These are phyloP conservation scores for Fraxinus greggii DNA, from an alignment of 305 asterid species.

Conservation along the genomic window DNA sequence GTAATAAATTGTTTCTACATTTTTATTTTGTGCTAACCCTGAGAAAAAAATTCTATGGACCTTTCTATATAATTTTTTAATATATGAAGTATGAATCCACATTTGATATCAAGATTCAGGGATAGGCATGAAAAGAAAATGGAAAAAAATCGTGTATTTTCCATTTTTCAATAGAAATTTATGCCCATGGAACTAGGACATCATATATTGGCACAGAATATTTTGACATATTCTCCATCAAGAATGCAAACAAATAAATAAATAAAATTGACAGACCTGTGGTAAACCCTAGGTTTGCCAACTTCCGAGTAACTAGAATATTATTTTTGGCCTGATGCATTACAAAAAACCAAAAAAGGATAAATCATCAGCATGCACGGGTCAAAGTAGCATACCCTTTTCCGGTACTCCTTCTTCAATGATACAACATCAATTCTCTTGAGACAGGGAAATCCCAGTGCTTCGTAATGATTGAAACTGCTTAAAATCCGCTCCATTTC, in stretches of 20 bases:
- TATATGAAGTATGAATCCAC: neutral
- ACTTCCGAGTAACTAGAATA: neutral
- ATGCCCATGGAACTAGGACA: neutral
- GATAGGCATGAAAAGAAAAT: neutral
- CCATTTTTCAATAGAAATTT: neutral
- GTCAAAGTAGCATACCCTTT: conserved; percentile 56
- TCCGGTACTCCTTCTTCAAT: conserved; percentile 90
- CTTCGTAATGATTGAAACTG: conserved; percentile 86
- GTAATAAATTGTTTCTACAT: neutral
- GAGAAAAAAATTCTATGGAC: neutral
- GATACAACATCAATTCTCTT: conserved; percentile 61
- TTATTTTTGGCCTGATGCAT: conserved; percentile 5
- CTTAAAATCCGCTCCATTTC: conserved; percentile 88
- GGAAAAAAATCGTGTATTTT: neutral
- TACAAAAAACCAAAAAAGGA: neutral
- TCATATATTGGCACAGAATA: neutral
- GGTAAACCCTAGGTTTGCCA: neutral
- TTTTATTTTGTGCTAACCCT: neutral
- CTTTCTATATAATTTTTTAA: neutral
- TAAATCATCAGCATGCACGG: neutral
- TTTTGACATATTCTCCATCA: neutral
- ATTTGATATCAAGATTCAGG: neutral
- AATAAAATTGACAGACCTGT: neutral
- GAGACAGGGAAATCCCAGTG: conserved; percentile 71
- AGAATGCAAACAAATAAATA: neutral